A percentile compares a stretch with the other conserved stretches of the same genome.
Conservation (phyloP, 2,329 filamentous ascomycete species). For the Alternaria gaisen region DNA sequence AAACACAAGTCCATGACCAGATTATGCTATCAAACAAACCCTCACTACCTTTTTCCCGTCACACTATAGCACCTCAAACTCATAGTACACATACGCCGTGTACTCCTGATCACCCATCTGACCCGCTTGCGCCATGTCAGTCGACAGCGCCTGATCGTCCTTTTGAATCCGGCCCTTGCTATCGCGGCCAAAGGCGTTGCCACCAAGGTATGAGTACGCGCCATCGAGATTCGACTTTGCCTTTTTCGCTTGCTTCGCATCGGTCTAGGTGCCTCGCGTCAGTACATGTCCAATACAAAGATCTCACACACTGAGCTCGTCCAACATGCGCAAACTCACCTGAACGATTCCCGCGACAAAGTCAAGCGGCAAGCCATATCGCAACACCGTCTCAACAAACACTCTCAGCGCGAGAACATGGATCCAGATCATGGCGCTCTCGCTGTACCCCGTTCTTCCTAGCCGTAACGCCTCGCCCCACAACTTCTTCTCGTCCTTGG, state of each 20-base stretch:
- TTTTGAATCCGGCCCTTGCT: conserved; percentile 92
- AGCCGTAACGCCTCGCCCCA: conserved; percentile 91
- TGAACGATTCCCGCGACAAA: conserved; percentile 86
- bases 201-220: conserved; percentile 89
- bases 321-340: conserved; percentile 59
- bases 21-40: neutral
- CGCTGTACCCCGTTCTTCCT: conserved; percentile 91
- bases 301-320: too few relatives aligned
- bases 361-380: conserved; percentile 90
- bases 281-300: neutral
- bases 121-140: conserved; percentile 82
- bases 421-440: conserved; percentile 94
- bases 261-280: conserved; percentile 68
- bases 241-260: conserved; percentile 81
- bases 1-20: neutral
- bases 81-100: conserved; percentile 96
- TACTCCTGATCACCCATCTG: conserved; percentile 81
- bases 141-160: conserved; percentile 81
- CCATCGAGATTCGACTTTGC: conserved; percentile 73
- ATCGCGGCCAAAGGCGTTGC: conserved; percentile 92
- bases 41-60: neutral
- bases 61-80: conserved; percentile 75
- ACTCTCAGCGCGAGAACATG: conserved; percentile 90
- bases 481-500: conserved; percentile 86
- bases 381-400: conserved; percentile 97